Conservation (phyloP, 2,329 filamentous ascomycete species). For the Albifimbria verrucaria region DNA sequence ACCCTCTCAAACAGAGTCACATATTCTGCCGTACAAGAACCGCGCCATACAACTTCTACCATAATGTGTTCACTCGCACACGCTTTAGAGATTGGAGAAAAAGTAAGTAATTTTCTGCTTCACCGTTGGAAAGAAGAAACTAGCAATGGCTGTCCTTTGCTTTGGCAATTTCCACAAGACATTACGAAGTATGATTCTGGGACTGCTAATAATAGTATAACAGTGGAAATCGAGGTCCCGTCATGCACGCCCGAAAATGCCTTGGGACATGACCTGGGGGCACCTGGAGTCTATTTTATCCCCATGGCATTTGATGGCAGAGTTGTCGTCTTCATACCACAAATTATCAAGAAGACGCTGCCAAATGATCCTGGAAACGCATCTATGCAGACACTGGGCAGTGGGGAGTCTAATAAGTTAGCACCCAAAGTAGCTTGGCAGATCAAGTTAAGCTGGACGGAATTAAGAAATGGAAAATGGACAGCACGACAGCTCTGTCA, state of each 20-base stretch:
- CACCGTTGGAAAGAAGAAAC: neutral
- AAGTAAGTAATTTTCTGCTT: neutral
- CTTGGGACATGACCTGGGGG: neutral
- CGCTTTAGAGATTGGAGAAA: neutral
- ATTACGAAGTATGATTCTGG: too few relatives aligned
- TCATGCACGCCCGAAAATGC: neutral
- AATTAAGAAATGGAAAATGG: neutral
- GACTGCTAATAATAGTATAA: neutral
- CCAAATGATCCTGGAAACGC: neutral
- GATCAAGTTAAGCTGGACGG: neutral
- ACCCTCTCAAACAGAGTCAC: neutral
- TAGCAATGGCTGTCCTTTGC: too few relatives aligned
- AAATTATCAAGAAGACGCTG: neutral
- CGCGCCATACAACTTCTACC: neutral
- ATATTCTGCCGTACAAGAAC: neutral
- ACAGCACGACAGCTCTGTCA: neutral
- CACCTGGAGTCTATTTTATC: conserved; percentile 2
- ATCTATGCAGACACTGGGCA: neutral
- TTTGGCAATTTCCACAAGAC: too few relatives aligned
- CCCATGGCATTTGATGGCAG: neutral
- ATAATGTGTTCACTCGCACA: neutral
- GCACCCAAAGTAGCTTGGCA: neutral
- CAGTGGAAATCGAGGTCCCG: neutral
- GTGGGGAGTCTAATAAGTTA: neutral
- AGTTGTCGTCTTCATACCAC: conserved; percentile 3